Base-by-base conservation (phyloP, 441 rosid species). In the Mallotus repandus region DNA sequence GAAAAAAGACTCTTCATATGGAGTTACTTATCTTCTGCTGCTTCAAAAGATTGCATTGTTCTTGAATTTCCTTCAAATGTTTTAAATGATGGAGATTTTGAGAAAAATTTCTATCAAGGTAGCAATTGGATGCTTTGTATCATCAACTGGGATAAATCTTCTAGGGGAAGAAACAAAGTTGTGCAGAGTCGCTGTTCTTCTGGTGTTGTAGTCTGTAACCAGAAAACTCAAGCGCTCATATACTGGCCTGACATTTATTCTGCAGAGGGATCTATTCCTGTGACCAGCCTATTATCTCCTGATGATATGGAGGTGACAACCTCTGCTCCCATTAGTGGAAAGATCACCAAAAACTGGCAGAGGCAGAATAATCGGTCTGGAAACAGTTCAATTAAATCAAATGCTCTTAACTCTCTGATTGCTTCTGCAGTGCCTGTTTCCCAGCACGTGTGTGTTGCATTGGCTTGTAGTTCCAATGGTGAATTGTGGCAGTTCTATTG, bases 401-500 rank as follows among this genome's bases (percentile, higher is more conserved):
- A 76, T 63, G 81, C 80, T 79, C 76, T 93, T 49, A 89, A 88
- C 80, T 90, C 98, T 75, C 69, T 96, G 83, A 89, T 93, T 70
- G 87, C 86, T 79, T 84, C 86, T 65, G 77, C 90, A 13, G 80
- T 87, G 70, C 76, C 71, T 73, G 71, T 66, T 65, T 16, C 63
- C 14, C 80, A 78, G 72, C 83, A 84, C 41, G 76, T 77, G 18
- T 95, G 95, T 77, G 79, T 90, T 78, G 97, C 97, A 73, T 74
- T 91, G 74, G 91, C 83, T 0, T 88, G 97, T 81, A 79, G 88
- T 80, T 90, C 89, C 18, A 83, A 66, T 49, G 97, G 97, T 64
- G 95, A 91, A 75, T 84, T 93, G 68, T 91, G 97, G 97, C 89
- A 80, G 75, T 89, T 90, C 76, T 71, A 85, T 73, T 95, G 99